These are phyloP conservation scores for Coemansia sp. DNA, from an alignment of 192 early-diverging fungal species.

Conservation along the genomic window DNA sequence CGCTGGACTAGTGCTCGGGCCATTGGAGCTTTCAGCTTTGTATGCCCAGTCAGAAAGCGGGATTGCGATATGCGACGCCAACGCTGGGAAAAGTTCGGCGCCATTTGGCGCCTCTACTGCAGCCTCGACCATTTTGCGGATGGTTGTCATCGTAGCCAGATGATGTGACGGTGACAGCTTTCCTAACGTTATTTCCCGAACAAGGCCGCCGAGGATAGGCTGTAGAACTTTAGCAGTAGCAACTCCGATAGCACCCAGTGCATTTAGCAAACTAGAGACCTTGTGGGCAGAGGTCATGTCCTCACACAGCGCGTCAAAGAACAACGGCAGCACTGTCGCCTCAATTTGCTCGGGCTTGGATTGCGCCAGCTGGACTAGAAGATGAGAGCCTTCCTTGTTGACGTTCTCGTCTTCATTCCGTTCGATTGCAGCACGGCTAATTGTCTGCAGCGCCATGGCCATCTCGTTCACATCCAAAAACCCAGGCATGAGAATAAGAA, in stretches of 20 bases:
- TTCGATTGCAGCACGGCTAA: slow-evolving; percentile 42
- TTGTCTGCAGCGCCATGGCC: slow-evolving; percentile 37
- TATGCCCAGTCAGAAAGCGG: slow-evolving; percentile 32
- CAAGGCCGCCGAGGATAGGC: slow-evolving; percentile 25
- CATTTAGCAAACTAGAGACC: slow-evolving; percentile 40
- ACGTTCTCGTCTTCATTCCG: slow-evolving; percentile 52
- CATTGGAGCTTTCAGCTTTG: background rate
- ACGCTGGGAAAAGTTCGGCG: slow-evolving; percentile 3
- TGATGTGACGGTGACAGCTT: slow-evolving; percentile 20
- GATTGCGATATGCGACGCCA: slow-evolving; percentile 14
- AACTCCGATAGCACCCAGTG: slow-evolving; percentile 46
- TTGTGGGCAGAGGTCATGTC: slow-evolving; percentile 26
- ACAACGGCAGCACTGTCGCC: slow-evolving; percentile 36
- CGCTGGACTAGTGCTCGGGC: background rate
- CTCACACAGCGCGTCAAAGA: slow-evolving; percentile 39
- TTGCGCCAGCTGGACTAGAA: slow-evolving; percentile 46
- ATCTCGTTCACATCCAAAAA: slow-evolving; percentile 62
- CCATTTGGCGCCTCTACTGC: slow-evolving; percentile 1
- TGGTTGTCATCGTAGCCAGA: slow-evolving; percentile 21
- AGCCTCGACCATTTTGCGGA: slow-evolving; percentile 47
- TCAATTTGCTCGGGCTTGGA: slow-evolving; percentile 33
- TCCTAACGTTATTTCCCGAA: slow-evolving; percentile 9
- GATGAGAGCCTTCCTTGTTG: slow-evolving; percentile 51
- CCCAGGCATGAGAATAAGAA: slow-evolving; percentile 58
- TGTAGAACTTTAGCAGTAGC: slow-evolving; percentile 22